Evolutionary conservation across 1,284 basidiomycete species (phyloP).

Genomic region (Cerioporus squamosus): DNA sequence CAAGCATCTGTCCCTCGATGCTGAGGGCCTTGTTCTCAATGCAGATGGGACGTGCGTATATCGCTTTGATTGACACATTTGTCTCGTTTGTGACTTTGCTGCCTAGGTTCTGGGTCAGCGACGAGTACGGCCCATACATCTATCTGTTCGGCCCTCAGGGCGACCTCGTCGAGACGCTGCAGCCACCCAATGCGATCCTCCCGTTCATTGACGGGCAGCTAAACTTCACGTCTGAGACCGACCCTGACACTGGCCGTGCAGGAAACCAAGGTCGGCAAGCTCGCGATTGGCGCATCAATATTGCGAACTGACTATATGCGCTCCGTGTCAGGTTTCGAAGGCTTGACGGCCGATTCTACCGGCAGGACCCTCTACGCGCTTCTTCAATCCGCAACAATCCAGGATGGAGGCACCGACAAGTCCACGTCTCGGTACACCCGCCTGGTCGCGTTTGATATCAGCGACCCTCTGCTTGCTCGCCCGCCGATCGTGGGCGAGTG

Average conservation of each 20-base stretch:
- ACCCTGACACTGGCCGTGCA: conserved; percentile 55
- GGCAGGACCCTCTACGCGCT: conserved; percentile 61
- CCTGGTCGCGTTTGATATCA: conserved; percentile 59
- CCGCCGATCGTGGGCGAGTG: conserved; percentile 58
- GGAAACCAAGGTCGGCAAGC: conserved; percentile 49
- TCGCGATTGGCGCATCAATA: not conserved
- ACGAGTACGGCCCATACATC: conserved; percentile 76
- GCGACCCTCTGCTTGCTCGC: conserved; percentile 29
- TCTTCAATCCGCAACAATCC: conserved; percentile 66
- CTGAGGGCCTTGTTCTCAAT: conserved; percentile 64
- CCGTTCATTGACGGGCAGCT: conserved; percentile 51
- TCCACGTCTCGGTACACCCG: conserved; percentile 55
- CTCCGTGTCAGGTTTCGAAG: conserved; percentile 56
- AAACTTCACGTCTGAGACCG: conserved; percentile 57
- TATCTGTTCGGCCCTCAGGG: conserved; percentile 55
- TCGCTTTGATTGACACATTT: not conserved
- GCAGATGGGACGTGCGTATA: conserved; percentile 57
- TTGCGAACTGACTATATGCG: not conserved
- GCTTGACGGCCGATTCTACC: conserved; percentile 56
- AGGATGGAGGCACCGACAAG: conserved; percentile 60
- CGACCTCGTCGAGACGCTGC: conserved; percentile 57
- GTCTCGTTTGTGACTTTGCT: not conserved
- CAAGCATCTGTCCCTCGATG: conserved; percentile 58
- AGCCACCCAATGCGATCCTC: conserved; percentile 62
- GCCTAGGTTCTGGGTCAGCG: conserved; percentile 63